phyloP scores from a whole-genome alignment of 2,329 filamentous ascomycete species.

The Arachnomyces sp. region DNA sequence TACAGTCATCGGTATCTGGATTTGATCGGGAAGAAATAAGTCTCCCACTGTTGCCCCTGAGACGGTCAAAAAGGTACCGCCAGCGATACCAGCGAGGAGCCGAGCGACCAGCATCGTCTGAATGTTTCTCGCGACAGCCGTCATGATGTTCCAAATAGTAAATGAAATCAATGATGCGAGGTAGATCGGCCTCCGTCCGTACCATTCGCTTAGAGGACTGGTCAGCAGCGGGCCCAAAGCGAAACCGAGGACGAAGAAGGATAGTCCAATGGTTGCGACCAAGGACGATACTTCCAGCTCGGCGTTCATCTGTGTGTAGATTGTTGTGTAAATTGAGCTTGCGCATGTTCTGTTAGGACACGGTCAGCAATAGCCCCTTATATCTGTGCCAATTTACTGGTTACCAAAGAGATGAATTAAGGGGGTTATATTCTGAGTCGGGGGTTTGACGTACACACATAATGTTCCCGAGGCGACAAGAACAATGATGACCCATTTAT shows the following conservation, averaged over 20 bases:
- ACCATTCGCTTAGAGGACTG: slow-evolving; percentile 55
- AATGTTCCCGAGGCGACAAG: background rate
- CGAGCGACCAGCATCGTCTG: slow-evolving; percentile 50
- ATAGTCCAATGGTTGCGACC: slow-evolving; percentile 47
- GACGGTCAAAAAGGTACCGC: slow-evolving; percentile 59
- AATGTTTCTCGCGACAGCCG: slow-evolving; percentile 47
- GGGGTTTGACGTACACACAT: background rate
- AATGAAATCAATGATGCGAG: slow-evolving; percentile 47
- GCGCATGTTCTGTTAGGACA: too few species aligned
- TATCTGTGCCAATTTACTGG: too few species aligned
- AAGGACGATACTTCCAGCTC: background rate
- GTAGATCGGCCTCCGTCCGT: slow-evolving; percentile 50
- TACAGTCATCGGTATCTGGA: slow-evolving; percentile 69
- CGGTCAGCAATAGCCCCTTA: too few species aligned
- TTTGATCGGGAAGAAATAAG: slow-evolving; percentile 54
- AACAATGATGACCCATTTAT: slow-evolving; percentile 1
- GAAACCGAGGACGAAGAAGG: slow-evolving; percentile 53
- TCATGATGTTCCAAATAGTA: slow-evolving; percentile 49
- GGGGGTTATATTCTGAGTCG: background rate
- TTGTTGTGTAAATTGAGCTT: background rate
- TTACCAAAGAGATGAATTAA: too few species aligned
- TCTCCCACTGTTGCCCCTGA: slow-evolving; percentile 74
- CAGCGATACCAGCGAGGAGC: slow-evolving; percentile 52
- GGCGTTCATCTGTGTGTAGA: slow-evolving; percentile 1
- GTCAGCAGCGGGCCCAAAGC: slow-evolving; percentile 49